A percentile compares a stretch with the other conserved stretches of the same genome.
These are phyloP conservation scores for Podosphaera xanthii DNA, from an alignment of 2,329 filamentous ascomycete genomes.

Conservation along the genomic window DNA sequence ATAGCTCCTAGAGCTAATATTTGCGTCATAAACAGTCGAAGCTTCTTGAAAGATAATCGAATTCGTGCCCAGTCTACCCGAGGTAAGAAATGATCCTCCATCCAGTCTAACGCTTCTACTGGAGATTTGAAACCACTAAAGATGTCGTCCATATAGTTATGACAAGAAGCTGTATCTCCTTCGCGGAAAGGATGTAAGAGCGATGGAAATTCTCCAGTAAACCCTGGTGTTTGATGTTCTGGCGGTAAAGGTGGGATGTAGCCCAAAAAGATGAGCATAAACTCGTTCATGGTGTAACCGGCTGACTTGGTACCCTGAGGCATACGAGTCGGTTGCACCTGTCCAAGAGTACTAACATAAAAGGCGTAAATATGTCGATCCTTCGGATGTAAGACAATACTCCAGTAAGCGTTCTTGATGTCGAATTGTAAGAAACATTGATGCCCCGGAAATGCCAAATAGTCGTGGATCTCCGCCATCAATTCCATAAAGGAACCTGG, in stretches of 20 bases:
- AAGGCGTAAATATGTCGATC: neutral
- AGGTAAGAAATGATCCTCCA: neutral
- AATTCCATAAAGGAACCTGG: too few relatives aligned
- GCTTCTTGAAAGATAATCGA: neutral
- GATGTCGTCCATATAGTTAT: neutral
- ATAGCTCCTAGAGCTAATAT: neutral
- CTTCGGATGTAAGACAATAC: neutral
- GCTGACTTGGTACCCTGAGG: constrained; percentile 1
- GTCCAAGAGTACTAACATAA: neutral
- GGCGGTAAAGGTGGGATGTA: neutral
- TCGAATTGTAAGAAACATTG: neutral
- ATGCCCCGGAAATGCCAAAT: neutral
- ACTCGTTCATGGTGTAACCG: neutral
- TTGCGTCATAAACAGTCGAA: neutral
- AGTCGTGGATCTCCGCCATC: too few relatives aligned
- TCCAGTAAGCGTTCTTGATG: neutral
- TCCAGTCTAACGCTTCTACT: neutral
- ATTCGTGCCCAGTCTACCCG: neutral
- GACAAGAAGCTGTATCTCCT: neutral
- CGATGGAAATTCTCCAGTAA: neutral
- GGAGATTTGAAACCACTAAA: neutral
- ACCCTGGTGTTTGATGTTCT: neutral
- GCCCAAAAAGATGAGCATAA: neutral
- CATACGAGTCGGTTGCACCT: neutral
- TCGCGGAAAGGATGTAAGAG: neutral